Evolutionary conservation across 2,329 filamentous ascomycete species (phyloP), one percentile per base, ranked within the genome.

Genomic region (Ophioceras dolichostomum): DNA sequence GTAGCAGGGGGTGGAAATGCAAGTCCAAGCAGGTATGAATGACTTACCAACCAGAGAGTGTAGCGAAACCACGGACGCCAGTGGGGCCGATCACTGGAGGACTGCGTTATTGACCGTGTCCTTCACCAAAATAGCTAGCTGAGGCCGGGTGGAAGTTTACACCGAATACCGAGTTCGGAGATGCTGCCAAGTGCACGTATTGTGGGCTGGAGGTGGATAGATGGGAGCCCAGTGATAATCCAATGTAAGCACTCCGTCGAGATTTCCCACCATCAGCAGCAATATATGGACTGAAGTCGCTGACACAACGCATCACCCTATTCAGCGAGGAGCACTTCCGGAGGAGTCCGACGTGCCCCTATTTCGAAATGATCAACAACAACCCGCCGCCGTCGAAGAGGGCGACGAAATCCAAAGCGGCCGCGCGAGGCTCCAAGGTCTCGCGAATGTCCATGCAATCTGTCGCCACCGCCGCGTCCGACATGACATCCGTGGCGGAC

Each of bases 101-200:
- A n/a, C n/a, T n/a, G n/a, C n/a, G n/a, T n/a, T n/a, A n/a, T n/a
- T n/a, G n/a, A n/a, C n/a, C n/a, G n/a, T 26, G 22, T 26, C 12
- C 7, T 26, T 26, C 22, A 8, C 8, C 22, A 26, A n/a, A n/a
- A n/a, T 49, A 91, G 78, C 79, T 96, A 64, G 85, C 85, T 24
- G 84, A 89, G 46, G 84, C 86, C 20, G 91, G 91, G 10, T 98
- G 89, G 88, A 87, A 83, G 53, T 95, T 88, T 59, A 93, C 87
- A 18, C 88, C 91, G 0, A 84, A 76, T 5, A 62, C 74, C 31
- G 86, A 89, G 31, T 85, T 79, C 10, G 80, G 91, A 45, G 91
- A 98, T 56, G 84, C 89, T 62, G 84, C 85, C 9, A 91, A 83
- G 10, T 98, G 91, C 55, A 72, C 83, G 20, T 95, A 96, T 60